These are phyloP conservation scores for Xylaria digitata DNA, from an alignment of 2,329 filamentous ascomycete species.

Conservation along the genomic window DNA sequence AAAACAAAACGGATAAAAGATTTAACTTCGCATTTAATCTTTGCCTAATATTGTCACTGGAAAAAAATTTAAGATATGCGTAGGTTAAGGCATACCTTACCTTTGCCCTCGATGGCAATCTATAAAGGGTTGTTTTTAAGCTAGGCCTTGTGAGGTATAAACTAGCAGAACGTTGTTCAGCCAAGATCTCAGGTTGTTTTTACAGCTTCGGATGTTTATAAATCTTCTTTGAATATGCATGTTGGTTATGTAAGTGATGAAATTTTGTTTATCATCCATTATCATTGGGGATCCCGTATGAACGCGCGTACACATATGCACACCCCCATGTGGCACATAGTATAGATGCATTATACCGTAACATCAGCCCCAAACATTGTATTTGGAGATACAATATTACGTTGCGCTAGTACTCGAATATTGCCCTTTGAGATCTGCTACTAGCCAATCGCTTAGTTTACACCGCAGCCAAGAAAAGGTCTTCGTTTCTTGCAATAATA, in stretches of 20 bases:
- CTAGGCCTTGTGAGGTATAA: too few species aligned
- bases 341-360: too few species aligned
- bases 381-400: neutral
- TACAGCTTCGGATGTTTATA: too few species aligned
- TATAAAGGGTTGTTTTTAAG: too few species aligned
- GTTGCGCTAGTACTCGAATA: neutral
- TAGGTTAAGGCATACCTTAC: too few species aligned
- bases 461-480: constrained; percentile 4
- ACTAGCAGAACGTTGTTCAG: too few species aligned
- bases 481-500: neutral
- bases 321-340: neutral
- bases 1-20: neutral
- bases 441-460: constrained; percentile 6
- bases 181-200: too few species aligned
- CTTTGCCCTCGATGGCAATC: too few species aligned
- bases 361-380: neutral
- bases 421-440: neutral
- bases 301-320: neutral
- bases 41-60: neutral
- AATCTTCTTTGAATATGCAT: too few species aligned
- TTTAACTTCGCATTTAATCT: neutral
- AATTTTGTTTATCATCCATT: too few species aligned
- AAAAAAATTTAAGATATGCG: neutral
- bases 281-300: neutral
- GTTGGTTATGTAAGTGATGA: too few species aligned